These are phyloP conservation scores for Salicornia ramosissima DNA, from an alignment of 148 eudicot species.

Conservation along the genomic window DNA sequence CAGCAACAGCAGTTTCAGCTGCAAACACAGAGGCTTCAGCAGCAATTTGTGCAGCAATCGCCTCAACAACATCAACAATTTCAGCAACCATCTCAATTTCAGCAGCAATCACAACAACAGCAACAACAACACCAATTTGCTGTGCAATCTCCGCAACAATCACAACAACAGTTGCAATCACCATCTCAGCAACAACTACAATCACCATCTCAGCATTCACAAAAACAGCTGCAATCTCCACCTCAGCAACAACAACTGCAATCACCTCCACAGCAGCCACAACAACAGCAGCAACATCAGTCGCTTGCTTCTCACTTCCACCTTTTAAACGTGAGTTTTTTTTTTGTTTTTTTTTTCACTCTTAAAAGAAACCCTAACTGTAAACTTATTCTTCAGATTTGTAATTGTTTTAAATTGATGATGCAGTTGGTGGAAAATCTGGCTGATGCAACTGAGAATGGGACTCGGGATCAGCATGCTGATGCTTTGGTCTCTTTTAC, in stretches of 20 bases:
- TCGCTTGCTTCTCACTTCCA: conserved; percentile 89
- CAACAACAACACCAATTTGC: conserved; percentile 21
- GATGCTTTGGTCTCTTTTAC: conserved; percentile 56
- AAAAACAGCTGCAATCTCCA: conserved; percentile 27
- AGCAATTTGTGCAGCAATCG: conserved; percentile 30
- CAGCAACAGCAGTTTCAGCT: conserved; percentile 24
- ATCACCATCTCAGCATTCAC: conserved; percentile 5
- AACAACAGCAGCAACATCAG: conserved; percentile 43
- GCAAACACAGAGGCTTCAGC: conserved; percentile 17
- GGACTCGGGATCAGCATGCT: conserved; percentile 78
- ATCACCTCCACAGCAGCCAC: conserved; percentile 8
- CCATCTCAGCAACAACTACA: conserved; percentile 1
- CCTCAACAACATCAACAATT: conserved; percentile 34
- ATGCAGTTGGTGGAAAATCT: conserved; percentile 91
- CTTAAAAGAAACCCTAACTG: conserved; percentile 8
- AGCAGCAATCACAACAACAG: conserved; percentile 12
- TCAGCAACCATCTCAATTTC: conserved; percentile 26
- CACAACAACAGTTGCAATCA: background rate
- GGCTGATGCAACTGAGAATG: conserved; percentile 71
- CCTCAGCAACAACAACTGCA: conserved; percentile 1
- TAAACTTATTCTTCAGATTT: background rate
- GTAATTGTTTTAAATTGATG: conserved; percentile 14
- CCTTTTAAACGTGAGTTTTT: conserved; percentile 42
- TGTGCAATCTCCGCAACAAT: conserved; percentile 11
- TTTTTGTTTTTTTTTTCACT: too few species aligned